Evolutionary conservation across 2,329 filamentous ascomycete genomes (phyloP).

Genomic region (Orbilia brochopaga): DNA sequence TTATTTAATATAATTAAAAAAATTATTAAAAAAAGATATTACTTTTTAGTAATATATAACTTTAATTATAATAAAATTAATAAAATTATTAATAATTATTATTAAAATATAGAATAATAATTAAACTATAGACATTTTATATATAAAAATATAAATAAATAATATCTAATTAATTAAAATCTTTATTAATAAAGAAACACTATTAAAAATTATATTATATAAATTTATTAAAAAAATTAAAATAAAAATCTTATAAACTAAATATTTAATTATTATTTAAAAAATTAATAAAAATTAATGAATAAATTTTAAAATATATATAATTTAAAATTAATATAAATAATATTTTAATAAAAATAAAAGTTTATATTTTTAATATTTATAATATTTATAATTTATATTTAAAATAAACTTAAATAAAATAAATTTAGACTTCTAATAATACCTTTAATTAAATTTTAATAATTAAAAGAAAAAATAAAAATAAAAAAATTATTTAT

Average conservation of each 20-base stretch:
- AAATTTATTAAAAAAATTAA: no score
- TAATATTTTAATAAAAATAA: slow-evolving; percentile 1
- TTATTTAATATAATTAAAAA: no score
- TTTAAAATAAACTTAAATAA: background rate
- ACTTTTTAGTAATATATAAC: no score
- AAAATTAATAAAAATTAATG: background rate
- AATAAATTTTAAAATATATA: background rate
- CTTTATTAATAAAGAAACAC: no score
- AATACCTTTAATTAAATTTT: no score
- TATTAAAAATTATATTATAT: background rate
- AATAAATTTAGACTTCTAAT: background rate
- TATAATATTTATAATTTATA: slow-evolving; percentile 2
- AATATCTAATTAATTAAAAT: no score
- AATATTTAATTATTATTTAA: slow-evolving; percentile 9
- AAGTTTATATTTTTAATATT: background rate
- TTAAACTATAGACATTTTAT: no score
- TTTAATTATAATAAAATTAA: slow-evolving; percentile 6
- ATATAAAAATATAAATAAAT: no score
- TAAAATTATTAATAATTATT: no score
- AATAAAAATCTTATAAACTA: background rate
- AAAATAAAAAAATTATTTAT: no score
- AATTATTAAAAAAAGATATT: no score
- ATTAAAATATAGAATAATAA: no score
- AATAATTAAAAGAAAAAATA: background rate
- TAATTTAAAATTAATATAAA: background rate